phyloP scores from a whole-genome alignment of 2,329 filamentous ascomycete species.

The Trichoderma oligosporum region DNA sequence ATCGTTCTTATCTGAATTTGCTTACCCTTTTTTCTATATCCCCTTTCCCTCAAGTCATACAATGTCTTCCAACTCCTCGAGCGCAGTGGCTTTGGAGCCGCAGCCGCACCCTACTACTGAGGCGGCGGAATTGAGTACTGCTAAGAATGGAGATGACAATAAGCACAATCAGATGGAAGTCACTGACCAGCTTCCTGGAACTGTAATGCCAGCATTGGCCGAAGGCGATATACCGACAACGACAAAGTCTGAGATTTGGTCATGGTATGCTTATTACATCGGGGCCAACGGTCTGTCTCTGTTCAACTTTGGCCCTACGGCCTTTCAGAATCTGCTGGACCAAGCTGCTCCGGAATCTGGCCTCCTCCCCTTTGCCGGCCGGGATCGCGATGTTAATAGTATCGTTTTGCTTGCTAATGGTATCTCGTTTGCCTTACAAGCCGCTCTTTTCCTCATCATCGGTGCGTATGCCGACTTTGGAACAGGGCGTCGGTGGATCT shows the following conservation, averaged over 20 bases:
- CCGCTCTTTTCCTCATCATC: constrained; percentile 51
- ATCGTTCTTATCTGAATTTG: not conserved
- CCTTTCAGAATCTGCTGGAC: constrained; percentile 20
- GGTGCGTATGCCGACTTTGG: constrained; percentile 61
- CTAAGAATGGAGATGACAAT: not conserved
- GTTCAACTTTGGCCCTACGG: constrained; percentile 22
- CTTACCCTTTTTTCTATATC: not conserved
- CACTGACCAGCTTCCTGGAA: constrained; percentile 14
- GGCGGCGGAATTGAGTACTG: not conserved
- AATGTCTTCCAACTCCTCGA: not conserved
- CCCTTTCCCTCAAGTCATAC: not conserved
- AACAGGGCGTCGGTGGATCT: constrained; percentile 54
- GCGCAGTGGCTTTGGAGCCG: not conserved
- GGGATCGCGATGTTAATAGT: constrained; percentile 57
- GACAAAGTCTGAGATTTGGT: constrained; percentile 19
- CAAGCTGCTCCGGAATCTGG: constrained; percentile 48
- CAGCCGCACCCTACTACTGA: too few species aligned
- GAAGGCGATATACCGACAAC: constrained; percentile 17
- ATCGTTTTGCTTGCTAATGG: constrained; percentile 63
- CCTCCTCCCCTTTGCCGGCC: constrained; percentile 53
- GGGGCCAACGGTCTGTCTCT: constrained; percentile 19
- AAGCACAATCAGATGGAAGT: not conserved
- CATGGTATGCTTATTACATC: constrained; percentile 20
- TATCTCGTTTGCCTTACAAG: constrained; percentile 64
- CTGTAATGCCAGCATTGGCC: constrained; percentile 9